Base-by-base conservation (phyloP, 2,329 filamentous ascomycete species). In the Ampelomyces quisqualis region DNA sequence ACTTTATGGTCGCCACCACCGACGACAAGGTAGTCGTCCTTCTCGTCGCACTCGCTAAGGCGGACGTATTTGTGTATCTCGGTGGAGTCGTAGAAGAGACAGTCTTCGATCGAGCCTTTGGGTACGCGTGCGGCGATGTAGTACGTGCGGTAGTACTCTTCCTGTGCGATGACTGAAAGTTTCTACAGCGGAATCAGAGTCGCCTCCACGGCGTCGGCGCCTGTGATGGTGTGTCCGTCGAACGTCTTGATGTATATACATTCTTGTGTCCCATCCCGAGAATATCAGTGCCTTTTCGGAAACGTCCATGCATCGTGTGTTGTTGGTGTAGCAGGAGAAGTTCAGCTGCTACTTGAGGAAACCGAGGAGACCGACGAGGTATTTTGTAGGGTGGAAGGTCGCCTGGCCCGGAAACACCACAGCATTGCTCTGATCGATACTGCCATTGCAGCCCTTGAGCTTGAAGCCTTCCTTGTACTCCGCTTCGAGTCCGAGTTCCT, bases 1-100 rank as follows among this genome's bases (percentile, higher is more conserved):
- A 80, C 77, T 55, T 78, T 77, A 66, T 81, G 78, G 51, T 81
- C 78, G 35, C 75, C 74, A 1, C 78, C 78, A 5, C 78, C 78
- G 5, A 80, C 70, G 4, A 82, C 64, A 34, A 81, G 55, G 56
- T 80, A 81, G 49, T 80, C 77, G 29, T 78, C 62, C 39, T 74
- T 62, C 0, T 75, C 71, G 39, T 81, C 77, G 53, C 77, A 79
- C 0, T 59, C 64, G 0, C 77, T 80, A 8, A 80, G 56, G 1
- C 77, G 73, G 2, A 77, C 62, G 46, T 81, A 81, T 52, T 78
- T 77, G 69, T 81, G 81, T 17, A 58, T 62, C 17, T 80, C 77
- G 1, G 73, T 76, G 1, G 71, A 69, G 58, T 81, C 77, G 53
- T 81, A 80, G 29, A 81, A 60, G 1, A 81, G 69, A 40, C 74